Conservation (phyloP, 257 asterid genomes). For the Capsicum rhomboideum region DNA sequence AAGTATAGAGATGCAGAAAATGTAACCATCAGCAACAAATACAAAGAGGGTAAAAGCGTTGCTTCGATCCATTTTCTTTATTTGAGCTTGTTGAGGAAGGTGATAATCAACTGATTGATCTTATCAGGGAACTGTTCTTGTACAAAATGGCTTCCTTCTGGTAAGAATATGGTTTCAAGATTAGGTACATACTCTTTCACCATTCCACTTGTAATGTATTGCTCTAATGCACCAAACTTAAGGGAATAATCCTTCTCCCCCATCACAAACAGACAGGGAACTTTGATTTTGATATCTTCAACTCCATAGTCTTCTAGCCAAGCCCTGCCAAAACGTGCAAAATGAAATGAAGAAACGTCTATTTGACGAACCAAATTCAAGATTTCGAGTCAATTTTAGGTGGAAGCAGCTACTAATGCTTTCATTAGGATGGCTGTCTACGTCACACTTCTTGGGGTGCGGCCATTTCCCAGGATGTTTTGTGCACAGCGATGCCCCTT, state of each 20-base stretch:
- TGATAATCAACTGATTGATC: slow-evolving; percentile 25
- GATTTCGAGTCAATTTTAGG: no score
- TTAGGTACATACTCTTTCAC: slow-evolving; percentile 30
- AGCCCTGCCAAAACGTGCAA: neutral
- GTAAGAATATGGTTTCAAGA: slow-evolving; percentile 25
- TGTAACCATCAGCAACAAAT: neutral
- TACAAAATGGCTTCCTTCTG: slow-evolving; percentile 40
- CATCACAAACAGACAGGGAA: slow-evolving; percentile 43
- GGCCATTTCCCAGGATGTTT: no score
- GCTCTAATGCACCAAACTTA: slow-evolving; percentile 16
- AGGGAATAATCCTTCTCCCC: slow-evolving; percentile 38
- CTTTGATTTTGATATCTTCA: slow-evolving; percentile 5
- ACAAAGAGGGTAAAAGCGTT: neutral
- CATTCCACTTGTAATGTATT: slow-evolving; percentile 28
- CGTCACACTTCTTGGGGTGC: no score
- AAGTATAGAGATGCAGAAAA: neutral
- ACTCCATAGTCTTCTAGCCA: slow-evolving; percentile 19
- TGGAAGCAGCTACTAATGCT: no score
- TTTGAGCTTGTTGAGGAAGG: slow-evolving; percentile 26
- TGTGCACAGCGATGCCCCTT: no score
- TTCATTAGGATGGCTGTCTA: no score
- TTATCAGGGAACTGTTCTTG: slow-evolving; percentile 40
- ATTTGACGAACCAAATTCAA: no score
- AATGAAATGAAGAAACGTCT: no score
- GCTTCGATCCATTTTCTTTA: neutral